Base-by-base conservation (phyloP, 371 early-diverging fungal species). In the Mortierella sp. region DNA sequence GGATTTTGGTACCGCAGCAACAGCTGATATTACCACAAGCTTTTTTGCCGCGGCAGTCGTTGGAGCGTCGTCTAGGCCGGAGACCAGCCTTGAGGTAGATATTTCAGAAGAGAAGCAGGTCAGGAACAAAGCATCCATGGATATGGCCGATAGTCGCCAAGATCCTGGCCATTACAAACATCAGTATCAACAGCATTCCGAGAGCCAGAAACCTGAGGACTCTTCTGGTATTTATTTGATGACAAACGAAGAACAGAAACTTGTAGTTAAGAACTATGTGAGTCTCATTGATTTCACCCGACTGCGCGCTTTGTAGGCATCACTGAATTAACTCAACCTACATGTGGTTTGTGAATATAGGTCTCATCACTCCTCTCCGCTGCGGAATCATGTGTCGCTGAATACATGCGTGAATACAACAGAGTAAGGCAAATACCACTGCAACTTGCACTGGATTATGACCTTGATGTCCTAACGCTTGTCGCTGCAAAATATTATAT, bases 401-500 rank as follows among this genome's bases (percentile, higher is more conserved):
- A 78, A 36, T 73, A 59, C 36, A 69, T 78, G 62, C 33, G 53
- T 0, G 53, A 40, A 1, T 78, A 73, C 47, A 78, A 59, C 15
- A 53, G 74, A 10, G 78, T 78, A 73, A 78, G 70, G 28, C 24
- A 19, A 40, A 38, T 19, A 5, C 60, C 10, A 19, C 15, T 33
- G 21, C 9, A 40, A 10, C 7, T 16, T 11, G 3, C 36, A 38
- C n/a, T 60, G 15, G 3, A 57, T 28, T n/a, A 32, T 43, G 0
- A 10, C 16, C 11, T 45, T 45, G 11, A 16, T 45, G 11, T 10
- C 45, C 45, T 45, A 45, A 45, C 16, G 4, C 38, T 32, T 62
- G 24, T 38, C 19, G 38, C 7, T 15, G 24, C 22, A 40, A 5
- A 5, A 47, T 28, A 13, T 21, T 52, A 11, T 22, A 4, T 65